Evolutionary conservation across 78 protist species (phyloP).

Genomic region (Polysphondylium violaceum): DNA sequence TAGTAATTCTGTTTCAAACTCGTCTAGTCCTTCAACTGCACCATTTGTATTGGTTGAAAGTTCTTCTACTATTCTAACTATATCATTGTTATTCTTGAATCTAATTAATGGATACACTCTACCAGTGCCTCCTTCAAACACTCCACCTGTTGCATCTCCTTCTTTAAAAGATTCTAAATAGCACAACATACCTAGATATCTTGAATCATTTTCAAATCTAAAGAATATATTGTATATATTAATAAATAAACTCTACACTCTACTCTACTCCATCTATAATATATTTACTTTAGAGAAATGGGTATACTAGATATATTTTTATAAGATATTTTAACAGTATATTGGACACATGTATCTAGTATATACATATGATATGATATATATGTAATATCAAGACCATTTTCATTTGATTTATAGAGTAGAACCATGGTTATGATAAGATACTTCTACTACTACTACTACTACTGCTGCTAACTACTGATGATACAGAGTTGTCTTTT

Average conservation of each 20-base stretch:
- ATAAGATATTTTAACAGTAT: slow-evolving; percentile 22
- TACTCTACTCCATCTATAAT: neutral
- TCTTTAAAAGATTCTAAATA: slow-evolving; percentile 8
- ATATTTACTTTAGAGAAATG: slow-evolving; percentile 30
- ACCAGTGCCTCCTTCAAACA: no score
- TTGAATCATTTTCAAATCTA: slow-evolving; percentile 55
- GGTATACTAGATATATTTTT: slow-evolving; percentile 61
- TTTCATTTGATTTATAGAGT: slow-evolving; percentile 16
- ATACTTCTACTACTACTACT: no score
- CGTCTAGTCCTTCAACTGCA: neutral
- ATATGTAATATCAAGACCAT: slow-evolving; percentile 53
- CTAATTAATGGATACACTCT: no score
- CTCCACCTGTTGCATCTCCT: no score
- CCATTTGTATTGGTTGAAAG: neutral
- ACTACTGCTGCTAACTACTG: no score
- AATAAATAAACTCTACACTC: neutral
- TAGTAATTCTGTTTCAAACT: neutral
- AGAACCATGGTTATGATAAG: slow-evolving; percentile 22
- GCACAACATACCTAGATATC: slow-evolving; percentile 36
- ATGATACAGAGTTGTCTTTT: no score
- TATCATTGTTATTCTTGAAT: no score
- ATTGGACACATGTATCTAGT: slow-evolving; percentile 62
- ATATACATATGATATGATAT: slow-evolving; percentile 28
- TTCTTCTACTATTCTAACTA: neutral
- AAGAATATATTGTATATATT: neutral